A percentile compares a stretch with the other conserved stretches of the same genome.
These are phyloP conservation scores for Debaryomyces maramus DNA, from an alignment of 805 yeast genomes.

Conservation along the genomic window DNA sequence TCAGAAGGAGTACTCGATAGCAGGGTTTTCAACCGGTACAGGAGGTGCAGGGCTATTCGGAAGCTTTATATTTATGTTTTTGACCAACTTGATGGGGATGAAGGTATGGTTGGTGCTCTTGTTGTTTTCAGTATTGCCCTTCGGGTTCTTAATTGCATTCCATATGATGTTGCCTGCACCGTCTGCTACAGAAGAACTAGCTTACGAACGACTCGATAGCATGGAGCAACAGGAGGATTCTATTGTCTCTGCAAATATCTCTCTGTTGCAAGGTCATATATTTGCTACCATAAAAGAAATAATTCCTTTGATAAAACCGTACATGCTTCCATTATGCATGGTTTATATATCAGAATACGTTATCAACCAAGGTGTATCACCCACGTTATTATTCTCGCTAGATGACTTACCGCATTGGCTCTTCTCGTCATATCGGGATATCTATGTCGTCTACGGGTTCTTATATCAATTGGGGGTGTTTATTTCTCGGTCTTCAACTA, in stretches of 20 bases:
- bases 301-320: slow-evolving; percentile 54
- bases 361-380: slow-evolving; percentile 89
- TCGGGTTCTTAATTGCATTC: slow-evolving; percentile 44
- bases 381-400: slow-evolving; percentile 79
- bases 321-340: slow-evolving; percentile 78
- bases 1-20: slow-evolving; percentile 53
- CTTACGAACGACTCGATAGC: slow-evolving; percentile 3
- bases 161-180: slow-evolving; percentile 25
- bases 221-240: slow-evolving; percentile 7
- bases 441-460: slow-evolving; percentile 88
- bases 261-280: slow-evolving; percentile 10
- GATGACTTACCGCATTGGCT: slow-evolving; percentile 58
- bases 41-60: slow-evolving; percentile 95
- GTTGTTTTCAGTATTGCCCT: slow-evolving; percentile 55
- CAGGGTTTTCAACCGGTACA: slow-evolving; percentile 92
- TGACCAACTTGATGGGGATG: slow-evolving; percentile 68
- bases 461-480: slow-evolving; percentile 92
- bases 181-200: slow-evolving; percentile 8
- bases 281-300: slow-evolving; percentile 26
- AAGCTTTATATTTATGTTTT: slow-evolving; percentile 63
- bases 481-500: slow-evolving; percentile 81
- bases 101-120: slow-evolving; percentile 56
- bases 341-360: slow-evolving; percentile 87
- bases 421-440: slow-evolving; percentile 71
- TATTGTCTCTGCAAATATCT: background rate